Conservation (phyloP, 495 filamentous ascomycete species). For the Xylaria nigripes region DNA sequence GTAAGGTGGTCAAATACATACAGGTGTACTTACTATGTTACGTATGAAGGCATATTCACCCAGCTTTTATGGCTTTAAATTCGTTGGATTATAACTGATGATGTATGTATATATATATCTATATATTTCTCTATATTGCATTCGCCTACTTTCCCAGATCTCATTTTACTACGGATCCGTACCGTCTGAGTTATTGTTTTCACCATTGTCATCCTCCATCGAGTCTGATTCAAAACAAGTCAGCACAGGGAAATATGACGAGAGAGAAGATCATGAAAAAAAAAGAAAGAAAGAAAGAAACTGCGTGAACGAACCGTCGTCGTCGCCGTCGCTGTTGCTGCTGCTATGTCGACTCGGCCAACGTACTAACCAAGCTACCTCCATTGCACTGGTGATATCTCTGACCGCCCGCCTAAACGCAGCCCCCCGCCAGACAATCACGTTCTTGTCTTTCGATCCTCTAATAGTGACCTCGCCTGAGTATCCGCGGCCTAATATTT, state of each 20-base stretch:
- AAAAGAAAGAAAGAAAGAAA: neutral
- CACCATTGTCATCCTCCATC: conserved; percentile 1
- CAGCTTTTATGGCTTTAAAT: too few species aligned
- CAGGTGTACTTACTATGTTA: too few species aligned
- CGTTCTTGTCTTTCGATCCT: neutral
- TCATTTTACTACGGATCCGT: too few species aligned
- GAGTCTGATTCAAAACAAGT: neutral
- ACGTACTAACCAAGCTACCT: neutral
- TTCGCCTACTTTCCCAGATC: too few species aligned
- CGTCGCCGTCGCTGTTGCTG: neutral
- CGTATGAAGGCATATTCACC: too few species aligned
- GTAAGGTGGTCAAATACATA: too few species aligned
- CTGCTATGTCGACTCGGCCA: neutral
- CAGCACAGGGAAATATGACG: neutral
- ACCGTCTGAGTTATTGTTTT: neutral
- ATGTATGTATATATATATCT: too few species aligned
- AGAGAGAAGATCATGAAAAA: too few species aligned
- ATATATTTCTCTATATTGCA: too few species aligned
- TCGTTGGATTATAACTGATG: too few species aligned
- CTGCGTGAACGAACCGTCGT: conserved; percentile 1
- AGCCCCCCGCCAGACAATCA: conserved; percentile 3
- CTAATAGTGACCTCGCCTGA: neutral
- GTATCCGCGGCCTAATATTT: neutral
- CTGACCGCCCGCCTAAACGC: conserved; percentile 2
- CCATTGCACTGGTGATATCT: conserved; percentile 3